Percentiles rank a stretch among this genome's conserved stretches.
phyloP scores from a whole-genome alignment of 495 filamentous ascomycete species.

The Pseudoneurospora amorphoporcata region DNA sequence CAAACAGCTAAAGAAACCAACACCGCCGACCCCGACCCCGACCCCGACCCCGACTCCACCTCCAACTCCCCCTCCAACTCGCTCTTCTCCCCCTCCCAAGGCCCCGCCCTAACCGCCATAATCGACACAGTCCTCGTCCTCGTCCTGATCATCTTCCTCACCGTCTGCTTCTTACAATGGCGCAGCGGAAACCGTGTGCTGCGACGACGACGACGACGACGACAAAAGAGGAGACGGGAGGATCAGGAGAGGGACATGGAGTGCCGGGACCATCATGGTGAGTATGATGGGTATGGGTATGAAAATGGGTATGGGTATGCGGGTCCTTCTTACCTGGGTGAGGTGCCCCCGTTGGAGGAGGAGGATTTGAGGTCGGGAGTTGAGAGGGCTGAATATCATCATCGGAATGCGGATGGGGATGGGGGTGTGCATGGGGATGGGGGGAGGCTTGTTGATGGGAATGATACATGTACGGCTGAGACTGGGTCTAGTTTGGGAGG shows the following conservation, averaged over 20 bases:
- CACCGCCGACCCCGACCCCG: too few relatives aligned
- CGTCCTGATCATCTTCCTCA: neutral
- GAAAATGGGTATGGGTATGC: too few relatives aligned
- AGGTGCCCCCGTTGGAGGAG: neutral
- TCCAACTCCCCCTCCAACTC: neutral
- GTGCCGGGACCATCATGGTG: too few relatives aligned
- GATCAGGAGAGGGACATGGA: neutral
- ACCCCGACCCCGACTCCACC: too few relatives aligned
- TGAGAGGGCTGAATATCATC: neutral
- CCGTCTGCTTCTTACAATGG: conserved; percentile 2
- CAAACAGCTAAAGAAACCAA: too few relatives aligned
- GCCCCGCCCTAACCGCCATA: neutral
- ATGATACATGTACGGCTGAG: too few relatives aligned
- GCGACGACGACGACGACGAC: neutral
- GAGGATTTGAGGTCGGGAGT: neutral
- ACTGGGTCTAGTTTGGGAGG: too few relatives aligned
- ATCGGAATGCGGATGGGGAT: neutral
- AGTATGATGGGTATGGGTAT: too few relatives aligned
- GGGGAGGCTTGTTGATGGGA: neutral
- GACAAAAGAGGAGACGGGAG: neutral
- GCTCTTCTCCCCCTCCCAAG: neutral
- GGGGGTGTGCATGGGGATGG: neutral
- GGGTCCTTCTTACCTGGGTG: neutral
- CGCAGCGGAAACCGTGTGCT: neutral
- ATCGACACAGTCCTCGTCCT: neutral